Base-by-base conservation (phyloP, 768 basidiomycete species). In the Suillus subaureus region DNA sequence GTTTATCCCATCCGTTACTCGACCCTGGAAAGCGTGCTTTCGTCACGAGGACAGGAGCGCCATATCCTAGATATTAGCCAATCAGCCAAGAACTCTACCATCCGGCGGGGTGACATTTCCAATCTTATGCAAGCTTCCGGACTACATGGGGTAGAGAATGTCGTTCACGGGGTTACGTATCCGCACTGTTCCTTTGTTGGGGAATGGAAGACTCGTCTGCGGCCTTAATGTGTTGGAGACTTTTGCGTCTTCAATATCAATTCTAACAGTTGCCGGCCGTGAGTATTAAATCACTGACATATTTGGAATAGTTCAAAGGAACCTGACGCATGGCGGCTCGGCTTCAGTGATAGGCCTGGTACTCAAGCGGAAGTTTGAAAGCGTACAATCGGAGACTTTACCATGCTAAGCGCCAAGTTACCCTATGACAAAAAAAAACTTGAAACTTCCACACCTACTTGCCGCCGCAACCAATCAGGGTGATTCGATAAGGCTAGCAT, bases 161-260 rank as follows among this genome's bases (percentile, higher is more conserved):
- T n/a, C 21, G 12, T 39, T 39, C 12, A 35, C 35, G 11, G 37
- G 13, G 13, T 13, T 13, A 39, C 37, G 43, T 43, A 56, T 56
- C 12, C 55, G 54, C 55, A 56, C 7, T 37, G 13, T 57, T 57
- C 37, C 37, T 39, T 57, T 35, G 37, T 57, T 57, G 23, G 56
- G 21, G 37, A 26, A 58, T 54, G 52, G 57, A 58, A 26, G 57
- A 37, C 4, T 37, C 35, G n/a, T 23, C 7, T 58, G 56, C 57
- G 57, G 57, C 23, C 40, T 40, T 58, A 58, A 28, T 18, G 57
- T 23, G 56, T 57, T 23, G 56, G 35, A 15, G 35, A n/a, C 35
- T 35, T n/a, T 33, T 33, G 33, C 33, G 33, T 6, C 6, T 33
- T 33, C 33, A 33, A 33, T 33, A 33, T n/a, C n/a, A n/a, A 31